Conservation (phyloP, 164 flowering plant genomes). For the Aristolochia californica region DNA sequence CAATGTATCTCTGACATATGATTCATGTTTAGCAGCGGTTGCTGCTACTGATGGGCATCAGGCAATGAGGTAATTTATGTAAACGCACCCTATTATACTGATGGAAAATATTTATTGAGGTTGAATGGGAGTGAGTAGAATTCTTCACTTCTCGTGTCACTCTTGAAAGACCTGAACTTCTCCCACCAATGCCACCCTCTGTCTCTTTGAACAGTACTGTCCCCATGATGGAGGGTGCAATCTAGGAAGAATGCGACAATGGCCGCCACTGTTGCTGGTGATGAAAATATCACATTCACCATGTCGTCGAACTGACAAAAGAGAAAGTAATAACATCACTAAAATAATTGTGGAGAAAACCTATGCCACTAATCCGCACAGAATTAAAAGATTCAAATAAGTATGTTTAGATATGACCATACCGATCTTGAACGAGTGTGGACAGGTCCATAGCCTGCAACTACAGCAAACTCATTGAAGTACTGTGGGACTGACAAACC, state of each 20-base stretch:
- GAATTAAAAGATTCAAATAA: background rate
- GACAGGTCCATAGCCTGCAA: constrained; percentile 67
- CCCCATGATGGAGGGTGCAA: constrained; percentile 36
- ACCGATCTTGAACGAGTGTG: constrained; percentile 52
- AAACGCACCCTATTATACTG: constrained; percentile 19
- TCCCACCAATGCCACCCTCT: constrained; percentile 93
- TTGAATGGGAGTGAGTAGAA: constrained; percentile 75
- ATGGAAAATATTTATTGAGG: constrained; percentile 78
- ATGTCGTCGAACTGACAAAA: constrained; percentile 61
- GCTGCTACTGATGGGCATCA: too few relatives aligned
- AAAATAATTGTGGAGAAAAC: too few relatives aligned
- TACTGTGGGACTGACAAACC: constrained; percentile 88
- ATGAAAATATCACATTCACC: constrained; percentile 68
- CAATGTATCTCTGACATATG: too few relatives aligned
- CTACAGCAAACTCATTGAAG: constrained; percentile 44
- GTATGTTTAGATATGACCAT: background rate
- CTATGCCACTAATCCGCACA: background rate
- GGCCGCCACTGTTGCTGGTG: constrained; percentile 69
- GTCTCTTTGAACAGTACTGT: constrained; percentile 41
- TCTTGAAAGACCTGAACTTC: constrained; percentile 44
- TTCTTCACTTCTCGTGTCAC: constrained; percentile 68
- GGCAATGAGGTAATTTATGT: too few relatives aligned
- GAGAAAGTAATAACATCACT: background rate
- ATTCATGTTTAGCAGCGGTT: too few relatives aligned
- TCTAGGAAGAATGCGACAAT: constrained; percentile 57